phyloP scores from a whole-genome alignment of 768 basidiomycete species.

The Lactarius tabidus region DNA sequence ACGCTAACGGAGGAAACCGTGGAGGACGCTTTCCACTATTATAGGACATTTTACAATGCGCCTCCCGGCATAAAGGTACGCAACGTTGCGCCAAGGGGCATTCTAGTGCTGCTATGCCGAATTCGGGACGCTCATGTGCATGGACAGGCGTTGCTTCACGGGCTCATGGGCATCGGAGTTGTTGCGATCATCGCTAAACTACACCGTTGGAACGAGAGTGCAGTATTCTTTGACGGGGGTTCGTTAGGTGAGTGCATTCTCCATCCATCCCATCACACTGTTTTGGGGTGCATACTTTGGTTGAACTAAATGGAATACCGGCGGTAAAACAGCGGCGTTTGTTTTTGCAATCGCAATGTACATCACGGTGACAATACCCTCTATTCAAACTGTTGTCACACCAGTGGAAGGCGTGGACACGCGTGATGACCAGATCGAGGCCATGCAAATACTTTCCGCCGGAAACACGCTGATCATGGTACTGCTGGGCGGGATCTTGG shows the following conservation, averaged over 20 bases:
- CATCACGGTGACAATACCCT: slow-evolving; percentile 74
- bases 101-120: not conserved
- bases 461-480: slow-evolving; percentile 82
- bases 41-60: slow-evolving; percentile 88
- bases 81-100: slow-evolving; percentile 4
- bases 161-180: slow-evolving; percentile 74
- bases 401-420: slow-evolving; percentile 54
- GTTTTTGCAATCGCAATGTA: slow-evolving; percentile 78
- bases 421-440: slow-evolving; percentile 63
- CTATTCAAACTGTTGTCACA: slow-evolving; percentile 68
- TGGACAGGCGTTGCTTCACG: slow-evolving; percentile 77
- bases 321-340: slow-evolving; percentile 53
- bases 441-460: slow-evolving; percentile 77
- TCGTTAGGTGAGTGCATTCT: slow-evolving; percentile 59
- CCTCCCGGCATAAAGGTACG: slow-evolving; percentile 90
- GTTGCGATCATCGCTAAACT: slow-evolving; percentile 74
- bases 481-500: slow-evolving; percentile 58
- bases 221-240: slow-evolving; percentile 92
- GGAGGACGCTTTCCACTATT: slow-evolving; percentile 82
- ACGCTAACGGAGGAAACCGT: slow-evolving; percentile 59
- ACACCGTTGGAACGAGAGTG: slow-evolving; percentile 86
- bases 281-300: not conserved
- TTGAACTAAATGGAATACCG: not conserved
- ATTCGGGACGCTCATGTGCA: not conserved
- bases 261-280: not conserved